Evolutionary conservation across 768 basidiomycete genomes (phyloP), one percentile per base, ranked within the genome.

Genomic region (Russula brevipes): DNA sequence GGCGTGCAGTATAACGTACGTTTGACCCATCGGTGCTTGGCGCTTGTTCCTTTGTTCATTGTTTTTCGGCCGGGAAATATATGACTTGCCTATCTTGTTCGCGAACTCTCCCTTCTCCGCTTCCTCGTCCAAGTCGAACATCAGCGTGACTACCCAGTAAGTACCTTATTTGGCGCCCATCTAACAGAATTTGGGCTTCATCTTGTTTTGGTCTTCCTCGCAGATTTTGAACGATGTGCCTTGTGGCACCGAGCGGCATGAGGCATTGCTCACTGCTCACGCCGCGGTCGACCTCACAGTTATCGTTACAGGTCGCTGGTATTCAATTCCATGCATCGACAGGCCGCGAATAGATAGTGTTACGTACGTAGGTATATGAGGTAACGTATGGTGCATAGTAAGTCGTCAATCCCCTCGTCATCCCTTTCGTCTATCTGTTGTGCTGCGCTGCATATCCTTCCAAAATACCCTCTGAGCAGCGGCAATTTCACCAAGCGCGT

Each of bases 401-500:
- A 33, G 30, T 19, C 60, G 44, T 61, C 54, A 33, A 35, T 42
- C 19, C 47, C 16, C 17, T 47, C 47, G 42, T 42, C 53, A 46
- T 17, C 33, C 24, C 42, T 11, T 14, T 44, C 38, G 45, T 42
- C 39, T 39, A 51, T 19, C 31, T 46, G 30, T 4, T 24, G 4
- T 54, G 11, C 60, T 54, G 30, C 30, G 53, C 35, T 11, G 24
- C 10, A 2, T n/a, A 4, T 44, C 54, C 10, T 45, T 56, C 54
- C 54, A 62, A 17, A 39, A 46, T n/a, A 36, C 49, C 36, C 31
- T 49, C 17, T 53, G 55, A 52, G 51, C 35, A 8, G 61, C 50
- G 1, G 56, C 50, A 35, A 63, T 57, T 17, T 57, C 56, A 41
- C 58, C 59, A 7, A 67, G 59, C 17, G 54, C 59, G 16, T 56